Base-by-base conservation (phyloP, 1,139 yeast genomes). In the Kluyveromyces sp. region DNA sequence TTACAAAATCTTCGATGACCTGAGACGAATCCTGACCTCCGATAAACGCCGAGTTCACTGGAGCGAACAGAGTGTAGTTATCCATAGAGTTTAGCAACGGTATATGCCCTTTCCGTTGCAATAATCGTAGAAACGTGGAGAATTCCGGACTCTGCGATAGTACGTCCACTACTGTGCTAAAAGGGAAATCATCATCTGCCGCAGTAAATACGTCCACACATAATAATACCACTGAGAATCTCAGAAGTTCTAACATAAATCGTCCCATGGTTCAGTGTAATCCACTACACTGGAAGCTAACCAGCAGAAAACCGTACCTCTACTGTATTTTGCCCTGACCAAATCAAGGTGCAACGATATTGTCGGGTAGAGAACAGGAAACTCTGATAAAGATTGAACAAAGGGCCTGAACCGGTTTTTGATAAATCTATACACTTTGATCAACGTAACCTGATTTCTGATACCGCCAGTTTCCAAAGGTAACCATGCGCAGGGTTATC, bases 41-140 rank as follows among this genome's bases (percentile, higher is more conserved):
- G 13, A 67, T 70, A 63, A 84, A 88, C 0, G 96, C 96, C 54
- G 83, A 79, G 64, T 89, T 87, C 16, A 85, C 74, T 0, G 97
- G 96, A 0, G 96, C 96, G 38, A 87, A 61, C 16, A 89, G 65
- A 0, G 97, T 87, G 42, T 82, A 74, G 59, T 88, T 83, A 31
- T 70, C 67, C 49, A 83, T 64, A 31, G 68, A 67, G 60, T 87
- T 89, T 41, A 92, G 63, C 29, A 67, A 64, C 1, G 94, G 94
- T 1, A 92, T 69, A 49, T 84, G 65, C 11, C 83, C 94, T 38
- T 73, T 69, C 41, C 74, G 66, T 59, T 89, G 96, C 3, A 89
- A 55, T 22, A 77, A 67, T 40, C 80, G 67, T 18, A 89, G 65
- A 47, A 89, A 78, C 42, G 73, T 73, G 20, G 94, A 80, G 64